These are phyloP conservation scores for Chytriomyces hyalinus DNA, from an alignment of 192 early-diverging fungal genomes.

Conservation along the genomic window DNA sequence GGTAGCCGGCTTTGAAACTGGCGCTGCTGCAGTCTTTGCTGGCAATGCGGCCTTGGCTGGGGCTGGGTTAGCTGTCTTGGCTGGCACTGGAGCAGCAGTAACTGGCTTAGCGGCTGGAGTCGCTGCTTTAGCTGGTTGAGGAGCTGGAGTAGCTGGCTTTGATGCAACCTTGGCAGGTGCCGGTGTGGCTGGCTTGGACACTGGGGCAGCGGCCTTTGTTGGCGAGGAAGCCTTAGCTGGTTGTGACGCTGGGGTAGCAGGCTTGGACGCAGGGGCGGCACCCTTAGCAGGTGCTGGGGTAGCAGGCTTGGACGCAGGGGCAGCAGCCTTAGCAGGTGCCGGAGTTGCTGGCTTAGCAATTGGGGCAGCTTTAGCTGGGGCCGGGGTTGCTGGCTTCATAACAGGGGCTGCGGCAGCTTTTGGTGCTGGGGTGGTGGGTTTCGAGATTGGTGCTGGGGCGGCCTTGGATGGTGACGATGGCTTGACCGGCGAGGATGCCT, in stretches of 20 bases:
- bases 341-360: neutral
- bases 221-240: no score
- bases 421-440: slow-evolving; percentile 5
- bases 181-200: neutral
- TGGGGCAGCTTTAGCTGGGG: neutral
- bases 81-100: neutral
- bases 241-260: neutral
- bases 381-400: neutral
- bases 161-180: neutral
- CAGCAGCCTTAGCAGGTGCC: neutral
- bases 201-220: no score
- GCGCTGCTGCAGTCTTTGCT: neutral
- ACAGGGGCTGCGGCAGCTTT: slow-evolving; percentile 22
- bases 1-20: neutral
- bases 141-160: neutral
- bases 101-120: neutral
- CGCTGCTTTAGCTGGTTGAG: neutral
- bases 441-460: neutral
- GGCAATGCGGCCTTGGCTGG: neutral
- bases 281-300: neutral
- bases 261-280: neutral
- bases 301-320: neutral
- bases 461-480: neutral
- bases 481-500: neutral
- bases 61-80: neutral